A percentile compares a stretch with the other conserved stretches of the same genome.
These are phyloP conservation scores for Trichoderma simmonsii DNA, from an alignment of 2,329 filamentous ascomycete genomes.

Conservation along the genomic window DNA sequence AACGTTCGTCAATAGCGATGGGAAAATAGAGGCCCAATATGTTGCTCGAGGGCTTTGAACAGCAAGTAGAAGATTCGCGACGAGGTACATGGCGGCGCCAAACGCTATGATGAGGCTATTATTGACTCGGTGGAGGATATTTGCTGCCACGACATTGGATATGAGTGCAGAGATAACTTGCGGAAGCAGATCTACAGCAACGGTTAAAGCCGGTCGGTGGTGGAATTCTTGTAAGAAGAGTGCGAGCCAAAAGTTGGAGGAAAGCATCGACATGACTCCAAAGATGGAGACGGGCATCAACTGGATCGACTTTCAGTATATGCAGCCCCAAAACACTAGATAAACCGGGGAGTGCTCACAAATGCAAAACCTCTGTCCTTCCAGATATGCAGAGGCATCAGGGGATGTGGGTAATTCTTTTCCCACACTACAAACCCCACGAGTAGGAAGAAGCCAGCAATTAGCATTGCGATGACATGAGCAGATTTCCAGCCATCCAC, in stretches of 20 bases:
- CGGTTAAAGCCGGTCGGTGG: neutral
- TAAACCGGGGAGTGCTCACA: neutral
- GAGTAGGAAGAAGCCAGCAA: neutral
- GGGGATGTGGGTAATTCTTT: neutral
- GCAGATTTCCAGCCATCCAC: neutral
- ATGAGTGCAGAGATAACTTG: neutral
- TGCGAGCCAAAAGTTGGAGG: conserved; percentile 3
- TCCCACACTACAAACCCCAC: neutral
- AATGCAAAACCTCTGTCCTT: too few species aligned
- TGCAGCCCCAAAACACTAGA: accelerated
- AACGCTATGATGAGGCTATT: neutral
- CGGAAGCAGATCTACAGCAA: neutral
- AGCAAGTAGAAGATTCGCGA: neutral
- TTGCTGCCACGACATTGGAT: neutral
- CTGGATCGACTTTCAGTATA: neutral
- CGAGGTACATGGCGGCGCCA: neutral
- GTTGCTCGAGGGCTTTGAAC: neutral
- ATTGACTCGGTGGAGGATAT: neutral
- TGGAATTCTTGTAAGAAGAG: neutral
- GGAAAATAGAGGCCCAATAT: conserved; percentile 5
- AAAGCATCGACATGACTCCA: conserved; percentile 2
- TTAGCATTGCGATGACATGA: neutral
- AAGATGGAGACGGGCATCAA: neutral
- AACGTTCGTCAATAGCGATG: neutral
- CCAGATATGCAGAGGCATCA: too few species aligned